A percentile compares a stretch with the other conserved stretches of the same genome.
These are phyloP conservation scores for Phytophthora brassicae DNA, from an alignment of 352 stramenopile genomes.

Conservation along the genomic window DNA sequence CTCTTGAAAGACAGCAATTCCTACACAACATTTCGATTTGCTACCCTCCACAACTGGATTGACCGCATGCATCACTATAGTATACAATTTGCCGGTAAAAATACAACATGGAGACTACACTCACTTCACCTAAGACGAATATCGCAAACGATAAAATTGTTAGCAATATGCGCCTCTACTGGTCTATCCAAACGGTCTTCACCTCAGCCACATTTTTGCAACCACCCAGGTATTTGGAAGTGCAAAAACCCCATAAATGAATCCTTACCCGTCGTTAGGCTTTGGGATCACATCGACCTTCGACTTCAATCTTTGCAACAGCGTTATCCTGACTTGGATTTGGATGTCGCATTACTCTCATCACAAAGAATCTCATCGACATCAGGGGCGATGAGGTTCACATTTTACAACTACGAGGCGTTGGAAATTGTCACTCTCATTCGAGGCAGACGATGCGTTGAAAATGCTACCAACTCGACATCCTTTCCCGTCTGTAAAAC, in stretches of 20 bases:
- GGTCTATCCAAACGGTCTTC: neutral
- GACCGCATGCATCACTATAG: constrained; percentile 44
- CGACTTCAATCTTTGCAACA: constrained; percentile 20
- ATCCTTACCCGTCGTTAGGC: constrained; percentile 8
- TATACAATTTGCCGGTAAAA: constrained; percentile 16
- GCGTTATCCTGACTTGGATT: constrained; percentile 25
- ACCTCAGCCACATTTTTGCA: constrained; percentile 25
- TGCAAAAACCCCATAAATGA: constrained; percentile 14
- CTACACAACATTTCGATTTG: constrained; percentile 15
- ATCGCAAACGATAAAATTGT: neutral
- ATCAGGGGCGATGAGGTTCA: constrained; percentile 1
- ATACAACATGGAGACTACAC: constrained; percentile 23
- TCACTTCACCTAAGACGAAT: constrained; percentile 16
- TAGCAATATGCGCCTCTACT: constrained; percentile 7
- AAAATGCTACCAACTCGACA: neutral
- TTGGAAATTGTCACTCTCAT: constrained; percentile 39
- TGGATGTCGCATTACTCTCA: constrained; percentile 31
- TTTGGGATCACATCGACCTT: constrained; percentile 37
- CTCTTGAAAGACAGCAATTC: neutral
- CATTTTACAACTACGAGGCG: constrained; percentile 22
- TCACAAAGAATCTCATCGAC: constrained; percentile 12
- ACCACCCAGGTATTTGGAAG: constrained; percentile 23
- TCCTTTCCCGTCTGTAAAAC: constrained; percentile 21
- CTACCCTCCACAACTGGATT: constrained; percentile 40
- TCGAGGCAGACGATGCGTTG: constrained; percentile 27